Evolutionary conservation across 2,329 filamentous ascomycete species (phyloP).

Genomic region (Ophiostoma sp.): DNA sequence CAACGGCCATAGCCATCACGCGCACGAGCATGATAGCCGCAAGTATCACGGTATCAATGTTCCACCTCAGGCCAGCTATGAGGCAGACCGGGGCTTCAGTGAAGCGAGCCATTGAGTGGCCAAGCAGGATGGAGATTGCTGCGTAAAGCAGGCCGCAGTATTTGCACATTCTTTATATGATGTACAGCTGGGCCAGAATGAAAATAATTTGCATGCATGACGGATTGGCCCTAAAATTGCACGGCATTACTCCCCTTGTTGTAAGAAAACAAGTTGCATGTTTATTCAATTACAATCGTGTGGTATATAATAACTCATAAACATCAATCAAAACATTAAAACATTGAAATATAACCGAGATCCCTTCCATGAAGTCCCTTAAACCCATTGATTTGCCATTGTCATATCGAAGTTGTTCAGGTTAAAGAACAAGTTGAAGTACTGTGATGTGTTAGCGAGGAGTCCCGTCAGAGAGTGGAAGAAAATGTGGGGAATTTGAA

Average conservation of each 20-base stretch:
- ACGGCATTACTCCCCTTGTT: no score
- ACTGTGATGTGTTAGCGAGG: not conserved
- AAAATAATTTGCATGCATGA: not conserved
- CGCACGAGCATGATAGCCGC: not conserved
- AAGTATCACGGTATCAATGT: not conserved
- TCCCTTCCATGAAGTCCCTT: not conserved
- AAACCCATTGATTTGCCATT: conserved; percentile 5
- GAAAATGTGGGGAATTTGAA: not conserved
- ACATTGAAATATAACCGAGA: not conserved
- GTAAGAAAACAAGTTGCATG: not conserved
- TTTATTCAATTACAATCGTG: not conserved
- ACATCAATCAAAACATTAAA: not conserved
- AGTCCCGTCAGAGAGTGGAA: not conserved
- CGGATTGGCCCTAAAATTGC: not conserved
- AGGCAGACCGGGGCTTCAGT: conserved; percentile 15
- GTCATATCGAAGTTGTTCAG: conserved; percentile 28
- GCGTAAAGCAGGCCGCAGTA: not conserved
- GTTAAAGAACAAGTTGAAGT: conserved; percentile 10
- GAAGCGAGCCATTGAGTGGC: not conserved
- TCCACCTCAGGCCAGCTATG: conserved; percentile 18
- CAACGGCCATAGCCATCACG: not conserved
- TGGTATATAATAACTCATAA: conserved; percentile 8
- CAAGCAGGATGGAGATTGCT: not conserved
- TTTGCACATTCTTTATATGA: no score
- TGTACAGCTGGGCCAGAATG: not conserved